Base-by-base conservation (phyloP, 1,139 yeast genomes). In the Suhomyces terraborum region DNA sequence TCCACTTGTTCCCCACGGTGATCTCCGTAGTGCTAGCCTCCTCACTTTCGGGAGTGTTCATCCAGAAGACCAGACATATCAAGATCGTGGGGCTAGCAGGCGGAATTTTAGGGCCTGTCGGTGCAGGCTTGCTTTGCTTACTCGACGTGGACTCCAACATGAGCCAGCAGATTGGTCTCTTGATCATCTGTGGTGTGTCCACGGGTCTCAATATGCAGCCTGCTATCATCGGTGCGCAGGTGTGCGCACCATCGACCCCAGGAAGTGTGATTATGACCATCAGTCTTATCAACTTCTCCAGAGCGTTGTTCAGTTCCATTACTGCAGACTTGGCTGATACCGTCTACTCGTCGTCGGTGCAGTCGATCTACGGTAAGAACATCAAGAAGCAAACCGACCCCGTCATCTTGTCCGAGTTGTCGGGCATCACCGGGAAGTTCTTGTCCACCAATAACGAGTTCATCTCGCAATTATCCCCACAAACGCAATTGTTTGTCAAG, bases 231-330 rank as follows among this genome's bases (percentile, higher is more conserved):
- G 53, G 61, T 2, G 56, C 66, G 3, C 73, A 67, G 47, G 50
- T 68, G 4, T 48, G 55, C 16, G 73, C 74, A 2, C 73, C 74
- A 21, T 61, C 64, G 40, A 53, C 63, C 4, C 62, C 67, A 3
- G 74, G 74, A 10, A 63, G 67, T 8, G 55, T 58, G 19, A 69
- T 71, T 35, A 52, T 67, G 61, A 57, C 71, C 6, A 67, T 74
- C 3, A 55, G 69, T 4, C 60, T 61, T 35, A 27, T 65, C 19
- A 62, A 61, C 46, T 66, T 67, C 43, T 42, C 46, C 19, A 62
- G 74, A 49, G 52, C 66, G 2, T 45, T 69, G 14, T 62, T 63
- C 6, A 69, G 66, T 38, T 55, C 74, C 4, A 24, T 68, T 20
- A 58, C 66, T 10, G 56, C 66, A 8, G 59, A 60, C 35, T 53